Conservation (phyloP, 495 filamentous ascomycete genomes). For the Xylaria sp. region DNA sequence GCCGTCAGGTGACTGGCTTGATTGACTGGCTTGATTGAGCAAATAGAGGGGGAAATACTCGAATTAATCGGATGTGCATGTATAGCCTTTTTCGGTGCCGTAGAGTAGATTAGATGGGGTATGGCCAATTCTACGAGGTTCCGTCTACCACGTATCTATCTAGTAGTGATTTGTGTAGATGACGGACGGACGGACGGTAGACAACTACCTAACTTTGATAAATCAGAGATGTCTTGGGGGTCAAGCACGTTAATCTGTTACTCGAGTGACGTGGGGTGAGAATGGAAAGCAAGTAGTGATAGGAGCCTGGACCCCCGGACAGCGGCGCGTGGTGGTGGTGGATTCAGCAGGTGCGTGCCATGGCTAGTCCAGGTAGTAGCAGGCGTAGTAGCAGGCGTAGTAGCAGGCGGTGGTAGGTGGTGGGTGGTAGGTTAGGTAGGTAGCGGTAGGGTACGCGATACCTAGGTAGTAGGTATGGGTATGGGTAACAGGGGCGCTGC, state of each 20-base stretch:
- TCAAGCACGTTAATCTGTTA: background rate
- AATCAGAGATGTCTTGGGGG: background rate
- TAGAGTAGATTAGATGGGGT: background rate
- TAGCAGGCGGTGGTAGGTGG: too few relatives aligned
- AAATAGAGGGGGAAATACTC: slow-evolving; percentile 9
- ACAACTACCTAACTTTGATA: too few relatives aligned
- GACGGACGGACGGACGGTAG: too few relatives aligned
- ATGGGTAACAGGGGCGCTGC: too few relatives aligned
- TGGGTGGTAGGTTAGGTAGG: background rate
- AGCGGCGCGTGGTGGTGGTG: slow-evolving; percentile 15
- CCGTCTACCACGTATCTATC: too few relatives aligned
- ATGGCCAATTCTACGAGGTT: background rate
- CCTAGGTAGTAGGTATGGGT: too few relatives aligned
- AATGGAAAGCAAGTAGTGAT: background rate
- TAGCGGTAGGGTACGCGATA: too few relatives aligned
- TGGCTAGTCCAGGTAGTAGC: background rate
- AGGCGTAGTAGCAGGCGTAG: background rate
- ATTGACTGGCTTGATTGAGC: background rate
- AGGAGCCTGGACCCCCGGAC: slow-evolving; percentile 6
- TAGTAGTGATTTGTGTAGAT: background rate
- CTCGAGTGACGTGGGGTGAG: background rate
- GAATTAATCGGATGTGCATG: background rate
- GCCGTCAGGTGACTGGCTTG: slow-evolving; percentile 13
- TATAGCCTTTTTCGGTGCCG: background rate
- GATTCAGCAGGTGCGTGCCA: background rate